These are phyloP conservation scores for Cornus florida DNA, from an alignment of 148 eudicot species.

Conservation along the genomic window DNA sequence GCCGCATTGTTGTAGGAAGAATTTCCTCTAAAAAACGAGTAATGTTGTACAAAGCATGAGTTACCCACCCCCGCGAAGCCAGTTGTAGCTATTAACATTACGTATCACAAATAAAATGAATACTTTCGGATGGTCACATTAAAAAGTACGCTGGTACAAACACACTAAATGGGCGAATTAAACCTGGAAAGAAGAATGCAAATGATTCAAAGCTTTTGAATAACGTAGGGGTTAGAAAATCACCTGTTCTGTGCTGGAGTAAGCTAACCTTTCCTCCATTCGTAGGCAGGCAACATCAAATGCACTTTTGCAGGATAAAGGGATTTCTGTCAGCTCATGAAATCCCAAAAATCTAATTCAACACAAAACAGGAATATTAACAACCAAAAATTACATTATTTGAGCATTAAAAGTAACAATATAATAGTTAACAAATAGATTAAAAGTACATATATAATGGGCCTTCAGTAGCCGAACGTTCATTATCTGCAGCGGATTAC, in stretches of 20 bases:
- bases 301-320: constrained; percentile 65
- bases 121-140: background rate
- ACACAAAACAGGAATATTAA: constrained; percentile 7
- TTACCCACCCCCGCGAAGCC: background rate
- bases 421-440: background rate
- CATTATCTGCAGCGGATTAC: background rate
- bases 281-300: constrained; percentile 81
- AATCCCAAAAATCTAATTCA: constrained; percentile 78
- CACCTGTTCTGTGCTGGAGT: constrained; percentile 79
- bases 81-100: no score
- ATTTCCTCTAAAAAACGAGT: background rate
- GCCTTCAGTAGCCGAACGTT: background rate
- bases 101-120: background rate
- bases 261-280: constrained; percentile 88
- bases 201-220: background rate
- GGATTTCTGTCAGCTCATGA: constrained; percentile 55
- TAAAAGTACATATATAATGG: background rate
- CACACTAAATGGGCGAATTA: background rate
- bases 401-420: background rate
- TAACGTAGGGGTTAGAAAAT: background rate
- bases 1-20: background rate
- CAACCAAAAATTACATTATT: background rate
- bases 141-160: constrained; percentile 7
- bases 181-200: background rate
- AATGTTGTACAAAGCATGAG: background rate